These are phyloP conservation scores for Sporopachydermia cereana DNA, from an alignment of 1,139 yeast genomes.

Conservation along the genomic window DNA sequence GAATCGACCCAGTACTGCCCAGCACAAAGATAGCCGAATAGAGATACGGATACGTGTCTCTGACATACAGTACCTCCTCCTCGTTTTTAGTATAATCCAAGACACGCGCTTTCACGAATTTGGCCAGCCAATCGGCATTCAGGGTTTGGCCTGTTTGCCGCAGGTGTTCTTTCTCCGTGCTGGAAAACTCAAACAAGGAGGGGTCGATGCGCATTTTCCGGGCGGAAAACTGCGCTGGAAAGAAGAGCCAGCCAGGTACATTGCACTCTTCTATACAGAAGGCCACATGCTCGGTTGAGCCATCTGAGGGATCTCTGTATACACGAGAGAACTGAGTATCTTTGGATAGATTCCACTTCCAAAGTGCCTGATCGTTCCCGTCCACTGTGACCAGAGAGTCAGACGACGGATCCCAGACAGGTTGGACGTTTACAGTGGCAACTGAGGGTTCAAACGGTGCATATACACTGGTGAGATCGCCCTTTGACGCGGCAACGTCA, in stretches of 20 bases:
- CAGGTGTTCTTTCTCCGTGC: background rate
- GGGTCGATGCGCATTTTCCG: background rate
- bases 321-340: background rate
- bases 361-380: background rate
- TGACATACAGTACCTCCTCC: background rate
- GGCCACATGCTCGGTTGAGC: too few species aligned
- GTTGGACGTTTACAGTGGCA: background rate
- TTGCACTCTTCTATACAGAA: slow-evolving; percentile 5
- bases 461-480: background rate
- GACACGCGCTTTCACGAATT: background rate
- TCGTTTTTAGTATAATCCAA: background rate
- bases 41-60: slow-evolving; percentile 1
- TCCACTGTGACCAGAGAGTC: background rate
- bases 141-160: background rate
- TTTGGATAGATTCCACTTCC: background rate
- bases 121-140: background rate
- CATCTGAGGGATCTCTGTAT: background rate
- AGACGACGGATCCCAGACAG: background rate
- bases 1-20: background rate
- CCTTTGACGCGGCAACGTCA: background rate
- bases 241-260: slow-evolving; percentile 4
- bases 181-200: background rate
- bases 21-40: background rate
- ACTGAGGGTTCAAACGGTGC: background rate
- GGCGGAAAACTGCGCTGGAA: background rate